Evolutionary conservation across 2,329 filamentous ascomycete genomes (phyloP).

Genomic region (Colletotrichum sp.): DNA sequence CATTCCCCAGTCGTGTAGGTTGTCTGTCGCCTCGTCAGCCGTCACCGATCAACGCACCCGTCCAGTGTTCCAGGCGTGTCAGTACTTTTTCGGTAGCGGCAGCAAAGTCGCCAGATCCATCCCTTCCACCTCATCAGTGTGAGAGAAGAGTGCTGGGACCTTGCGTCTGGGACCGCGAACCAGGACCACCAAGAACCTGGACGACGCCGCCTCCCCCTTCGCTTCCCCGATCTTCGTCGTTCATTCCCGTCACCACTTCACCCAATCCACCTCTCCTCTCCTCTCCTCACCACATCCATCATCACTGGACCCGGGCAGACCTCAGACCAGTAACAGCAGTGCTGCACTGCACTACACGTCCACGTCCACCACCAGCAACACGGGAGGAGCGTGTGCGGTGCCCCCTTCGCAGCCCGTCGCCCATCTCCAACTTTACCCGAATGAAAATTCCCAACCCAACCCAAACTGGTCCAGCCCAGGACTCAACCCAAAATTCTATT

Average conservation of each 20-base stretch:
- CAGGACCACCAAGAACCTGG: not conserved
- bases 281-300: not conserved
- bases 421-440: conserved; percentile 20
- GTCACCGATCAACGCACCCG: not conserved
- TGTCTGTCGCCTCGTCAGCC: not conserved
- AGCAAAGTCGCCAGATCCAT: conserved; percentile 5
- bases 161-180: not conserved
- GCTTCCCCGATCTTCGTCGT: not conserved
- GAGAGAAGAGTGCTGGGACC: not conserved
- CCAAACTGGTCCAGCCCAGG: conserved; percentile 19
- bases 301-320: not conserved
- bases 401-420: not conserved
- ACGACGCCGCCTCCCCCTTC: not conserved
- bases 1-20: not conserved
- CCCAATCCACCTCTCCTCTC: not conserved
- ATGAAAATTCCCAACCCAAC: conserved; percentile 17
- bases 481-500: conserved; percentile 18
- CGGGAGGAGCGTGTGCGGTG: not conserved
- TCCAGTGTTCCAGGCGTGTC: not conserved
- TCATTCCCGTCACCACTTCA: not conserved
- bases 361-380: not conserved
- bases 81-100: not conserved
- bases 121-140: conserved; percentile 1
- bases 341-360: not conserved
- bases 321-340: not conserved